Evolutionary conservation across 352 stramenopile species (phyloP), one percentile per base, ranked within the genome.

Genomic region (Globisporangium camurandrum): DNA sequence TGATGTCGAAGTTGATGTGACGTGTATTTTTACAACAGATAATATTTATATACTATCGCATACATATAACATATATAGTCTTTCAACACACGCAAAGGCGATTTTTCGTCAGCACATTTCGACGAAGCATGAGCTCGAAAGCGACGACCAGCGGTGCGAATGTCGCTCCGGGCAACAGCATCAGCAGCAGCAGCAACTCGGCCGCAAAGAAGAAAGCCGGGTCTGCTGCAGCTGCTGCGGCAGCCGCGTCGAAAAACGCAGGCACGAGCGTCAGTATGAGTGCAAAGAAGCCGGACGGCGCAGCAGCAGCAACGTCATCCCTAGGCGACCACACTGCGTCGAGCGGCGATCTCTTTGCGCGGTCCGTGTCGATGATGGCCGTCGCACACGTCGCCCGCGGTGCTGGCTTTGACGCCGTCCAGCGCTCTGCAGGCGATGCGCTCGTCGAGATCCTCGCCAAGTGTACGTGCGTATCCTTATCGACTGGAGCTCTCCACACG

Each of bases 341-440:
- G 7, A 79, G 59, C 36, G 62, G 62, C 19, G 65, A 79, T 22
- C 40, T 71, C 7, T 85, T 79, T 56, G 68, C 68, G 5, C 67
- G 70, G 7, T 71, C 71, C 26, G 39, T 85, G 42, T 66, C 70
- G 5, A 44, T 74, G 8, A 80, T 85, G 66, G 62, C 70, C 19
- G 56, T 80, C 17, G 71, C 73, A 0, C 62, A 85, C 51, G 59
- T 78, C 19, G 70, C 69, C 1, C 57, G 63, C 0, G 71, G 68
- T 41, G 73, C 69, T 27, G 73, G 73, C 51, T 85, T 83, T 46
- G 70, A 83, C 34, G 59, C 59, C 4, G 60, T 85, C 24, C 70
- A 85, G 40, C 66, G 71, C 41, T 75, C 65, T 3, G 73, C 73
- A 11, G 61, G 59, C 16, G 72, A 76, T 54, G 70, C 64, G 27